A percentile compares a stretch with the other conserved stretches of the same genome.
These are phyloP conservation scores for Cyberlindnera xylosilytica DNA, from an alignment of 805 yeast genomes.

Conservation along the genomic window DNA sequence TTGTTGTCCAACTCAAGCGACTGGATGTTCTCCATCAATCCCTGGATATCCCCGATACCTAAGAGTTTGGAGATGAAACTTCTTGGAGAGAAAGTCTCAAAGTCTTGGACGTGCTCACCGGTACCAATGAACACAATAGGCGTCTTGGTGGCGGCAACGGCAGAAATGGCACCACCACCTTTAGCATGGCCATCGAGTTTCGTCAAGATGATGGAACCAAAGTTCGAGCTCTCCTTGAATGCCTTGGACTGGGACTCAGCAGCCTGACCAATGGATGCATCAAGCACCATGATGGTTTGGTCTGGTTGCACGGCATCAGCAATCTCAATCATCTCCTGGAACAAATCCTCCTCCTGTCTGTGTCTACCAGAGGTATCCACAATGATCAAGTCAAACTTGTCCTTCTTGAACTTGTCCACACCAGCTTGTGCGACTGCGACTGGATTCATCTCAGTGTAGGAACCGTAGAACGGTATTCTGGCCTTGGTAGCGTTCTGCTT, in stretches of 20 bases:
- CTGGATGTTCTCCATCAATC: constrained; percentile 90
- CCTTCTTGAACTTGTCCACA: constrained; percentile 86
- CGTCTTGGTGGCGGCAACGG: constrained; percentile 94
- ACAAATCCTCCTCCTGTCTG: constrained; percentile 87
- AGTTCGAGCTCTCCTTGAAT: constrained; percentile 86
- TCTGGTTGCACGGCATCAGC: constrained; percentile 86
- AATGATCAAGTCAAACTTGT: constrained; percentile 86
- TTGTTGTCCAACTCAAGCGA: constrained; percentile 84
- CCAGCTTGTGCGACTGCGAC: constrained; percentile 89
- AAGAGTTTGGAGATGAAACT: constrained; percentile 86
- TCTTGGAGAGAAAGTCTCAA: constrained; percentile 87
- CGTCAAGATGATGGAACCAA: constrained; percentile 92
- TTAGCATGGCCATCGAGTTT: constrained; percentile 99
- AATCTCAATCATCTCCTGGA: constrained; percentile 93
- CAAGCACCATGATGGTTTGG: constrained; percentile 96
- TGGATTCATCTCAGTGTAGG: constrained; percentile 94
- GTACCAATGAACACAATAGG: constrained; percentile 97
- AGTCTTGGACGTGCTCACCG: constrained; percentile 93
- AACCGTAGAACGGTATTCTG: constrained; percentile 89
- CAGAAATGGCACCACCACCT: constrained; percentile 99
- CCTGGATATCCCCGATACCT: constrained; percentile 95
- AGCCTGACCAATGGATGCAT: constrained; percentile 97
- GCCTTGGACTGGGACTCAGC: constrained; percentile 95
- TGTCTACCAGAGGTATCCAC: constrained; percentile 99
- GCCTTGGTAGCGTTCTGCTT: constrained; percentile 97